Evolutionary conservation across 176 grass and related monocot species (phyloP), one percentile per base, ranked within the genome.

Genomic region (Tillandsia leiboldiana): DNA sequence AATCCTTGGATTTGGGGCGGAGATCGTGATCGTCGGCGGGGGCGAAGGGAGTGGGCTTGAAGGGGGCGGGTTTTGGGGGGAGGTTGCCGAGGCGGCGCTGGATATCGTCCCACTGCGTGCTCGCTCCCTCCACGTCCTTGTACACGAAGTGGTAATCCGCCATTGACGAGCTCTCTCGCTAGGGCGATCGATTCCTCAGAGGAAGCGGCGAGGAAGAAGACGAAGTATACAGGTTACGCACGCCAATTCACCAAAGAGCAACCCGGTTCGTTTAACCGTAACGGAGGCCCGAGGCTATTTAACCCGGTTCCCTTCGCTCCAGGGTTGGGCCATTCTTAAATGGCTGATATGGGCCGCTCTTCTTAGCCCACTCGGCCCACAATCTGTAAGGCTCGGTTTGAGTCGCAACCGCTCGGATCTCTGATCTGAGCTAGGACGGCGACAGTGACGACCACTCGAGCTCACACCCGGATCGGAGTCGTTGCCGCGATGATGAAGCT

Each of bases 61-160:
- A 88, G 51, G 77, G 70, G 53, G 84, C 80, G 29, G 95, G 86
- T 71, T 99, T 94, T 33, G 90, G 82, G 0, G 95, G 95, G 3
- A 99, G 87, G 75, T 90, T 93, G 29, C 90, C 95, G 26, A 90
- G 85, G 49, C 85, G 85, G 74, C 95, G 90, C 71, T 99, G 95
- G 72, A 99, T 89, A 64, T 99, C 95, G 80, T 93, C 95, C 90
- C 95, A 99, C 82, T 93, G 56, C 48, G 90, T 99, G 66, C 56
- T 99, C 33, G 80, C 42, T 11, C 95, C 95, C 76, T 99, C 95
- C 56, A 94, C 87, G 73, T 93, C 94, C 87, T 90, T 99, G 89
- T 99, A 99, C 74, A 99, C 94, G 79, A 99, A 93, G 79, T 93
- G 89, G 69, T 92, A 86, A 50, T 96, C 79, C 78, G 86, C 89